Conservation (phyloP, 208 protist genomes). For the Trypanosoma conorhini region DNA sequence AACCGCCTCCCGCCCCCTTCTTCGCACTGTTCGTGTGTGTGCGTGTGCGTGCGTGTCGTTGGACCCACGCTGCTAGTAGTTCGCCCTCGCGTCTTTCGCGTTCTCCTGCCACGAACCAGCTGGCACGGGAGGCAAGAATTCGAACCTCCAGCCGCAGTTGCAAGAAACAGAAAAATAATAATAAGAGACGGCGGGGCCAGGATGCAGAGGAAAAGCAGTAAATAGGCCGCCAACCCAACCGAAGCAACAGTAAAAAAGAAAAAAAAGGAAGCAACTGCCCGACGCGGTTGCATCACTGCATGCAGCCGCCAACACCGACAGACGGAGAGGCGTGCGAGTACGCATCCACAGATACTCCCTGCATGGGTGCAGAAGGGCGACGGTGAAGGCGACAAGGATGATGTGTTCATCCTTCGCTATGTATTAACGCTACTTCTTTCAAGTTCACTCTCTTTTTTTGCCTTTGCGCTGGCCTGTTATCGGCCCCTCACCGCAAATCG, state of each 20-base stretch:
- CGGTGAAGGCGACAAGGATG: background rate
- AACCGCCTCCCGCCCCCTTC: background rate
- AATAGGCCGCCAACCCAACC: background rate
- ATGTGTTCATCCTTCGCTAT: background rate
- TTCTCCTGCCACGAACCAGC: background rate
- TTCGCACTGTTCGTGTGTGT: background rate
- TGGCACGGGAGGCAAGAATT: background rate
- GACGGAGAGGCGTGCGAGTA: background rate
- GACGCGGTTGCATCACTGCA: background rate
- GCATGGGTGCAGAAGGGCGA: background rate
- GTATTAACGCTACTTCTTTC: background rate
- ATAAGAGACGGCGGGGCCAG: background rate
- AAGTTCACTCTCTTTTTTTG: slow-evolving; percentile 9
- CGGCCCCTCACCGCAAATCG: background rate
- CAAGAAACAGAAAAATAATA: background rate
- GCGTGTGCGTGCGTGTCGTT: background rate
- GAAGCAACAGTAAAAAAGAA: background rate
- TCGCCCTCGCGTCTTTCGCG: background rate
- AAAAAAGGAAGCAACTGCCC: background rate
- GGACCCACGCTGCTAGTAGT: background rate
- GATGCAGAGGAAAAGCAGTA: too few relatives aligned
- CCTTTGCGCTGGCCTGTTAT: background rate
- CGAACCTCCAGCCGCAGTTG: background rate
- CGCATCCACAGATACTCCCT: background rate
- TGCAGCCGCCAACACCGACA: background rate